Base-by-base conservation (phyloP, 768 basidiomycete species). In the Lactarius tabidus region DNA sequence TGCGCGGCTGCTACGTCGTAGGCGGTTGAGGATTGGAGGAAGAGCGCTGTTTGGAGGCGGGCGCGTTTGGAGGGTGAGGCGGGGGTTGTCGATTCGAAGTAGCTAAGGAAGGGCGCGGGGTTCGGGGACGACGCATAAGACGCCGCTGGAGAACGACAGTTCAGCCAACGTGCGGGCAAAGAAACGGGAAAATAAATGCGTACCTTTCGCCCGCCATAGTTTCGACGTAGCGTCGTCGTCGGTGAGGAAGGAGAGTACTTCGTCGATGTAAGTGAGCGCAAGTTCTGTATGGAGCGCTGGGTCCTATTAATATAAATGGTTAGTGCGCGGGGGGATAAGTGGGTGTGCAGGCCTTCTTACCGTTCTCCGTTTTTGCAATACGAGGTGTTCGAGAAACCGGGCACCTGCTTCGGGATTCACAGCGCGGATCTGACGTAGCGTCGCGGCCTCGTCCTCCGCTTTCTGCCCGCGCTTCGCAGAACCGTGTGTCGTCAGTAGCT, bases 31-130 rank as follows among this genome's bases (percentile, higher is more conserved):
- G 87, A 87, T 69, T 95, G 90, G 0, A 98, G 80, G 71, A 94
- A 88, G 2, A 96, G 77, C n/a, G 88, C 77, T 0, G 85, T 79
- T 73, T 90, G 92, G 68, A 96, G 80, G 29, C 93, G 84, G 2
- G 79, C 77, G 23, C 84, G 83, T 74, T 94, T 94, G 63, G 85
- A 81, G 18, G 82, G 81, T 0, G 91, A 90, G 62, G 91, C 84
- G 1, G 92, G 92, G 5, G 92, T 91, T 28, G 89, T 89, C n/a
- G 89, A 86, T 3, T 87, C 81, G 67, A 95, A 88, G 75, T 93
- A 93, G 6, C 86, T 81, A 8, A 92, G 72, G 74, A 88, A 91
- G 0, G 88, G 79, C 1, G 70, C 60, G 29, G 73, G 67, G 57
- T 72, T 62, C 51, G 67, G 67, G 53, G 73, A 66, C 0, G 76